Conservation (phyloP, 495 filamentous ascomycete genomes). For the Diplogelasinospora grovesii region DNA sequence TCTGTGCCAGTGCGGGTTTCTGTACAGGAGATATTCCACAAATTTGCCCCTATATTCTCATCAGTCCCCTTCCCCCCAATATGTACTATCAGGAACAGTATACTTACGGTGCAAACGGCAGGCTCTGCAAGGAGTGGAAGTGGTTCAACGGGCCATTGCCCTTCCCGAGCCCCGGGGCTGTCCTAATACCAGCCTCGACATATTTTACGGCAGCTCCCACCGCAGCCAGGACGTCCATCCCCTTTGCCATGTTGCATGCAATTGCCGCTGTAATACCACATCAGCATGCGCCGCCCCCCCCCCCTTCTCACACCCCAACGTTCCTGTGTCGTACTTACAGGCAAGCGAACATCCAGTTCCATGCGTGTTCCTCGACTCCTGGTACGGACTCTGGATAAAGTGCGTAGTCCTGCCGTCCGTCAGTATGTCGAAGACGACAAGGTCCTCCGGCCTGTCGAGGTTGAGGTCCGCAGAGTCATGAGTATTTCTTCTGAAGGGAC, state of each 20-base stretch:
- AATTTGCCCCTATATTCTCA: conserved; percentile 58
- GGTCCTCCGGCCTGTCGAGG: too few species aligned
- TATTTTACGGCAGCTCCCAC: conserved; percentile 69
- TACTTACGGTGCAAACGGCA: conserved; percentile 81
- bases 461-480: too few species aligned
- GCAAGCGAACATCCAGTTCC: conserved; percentile 94
- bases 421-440: too few species aligned
- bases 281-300: too few species aligned
- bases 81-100: not conserved
- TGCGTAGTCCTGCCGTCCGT: too few species aligned
- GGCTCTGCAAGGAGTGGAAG: conserved; percentile 73
- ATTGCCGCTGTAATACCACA: conserved; percentile 65
- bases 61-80: conserved; percentile 4
- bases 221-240: conserved; percentile 50
- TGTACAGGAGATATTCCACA: conserved; percentile 73
- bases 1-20: conserved; percentile 58
- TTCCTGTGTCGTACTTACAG: too few species aligned
- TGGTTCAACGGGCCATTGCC: conserved; percentile 91
- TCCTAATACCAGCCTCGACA: conserved; percentile 76
- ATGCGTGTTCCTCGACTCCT: conserved; percentile 75
- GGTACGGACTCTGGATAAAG: conserved; percentile 65
- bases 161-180: conserved; percentile 63
- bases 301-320: too few species aligned
- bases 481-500: conserved; percentile 72
- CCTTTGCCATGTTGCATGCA: conserved; percentile 72